Percentiles rank a stretch among this genome's conserved stretches.
phyloP scores from a whole-genome alignment of 1,284 basidiomycete species.

The Neolentinus lepideus region DNA sequence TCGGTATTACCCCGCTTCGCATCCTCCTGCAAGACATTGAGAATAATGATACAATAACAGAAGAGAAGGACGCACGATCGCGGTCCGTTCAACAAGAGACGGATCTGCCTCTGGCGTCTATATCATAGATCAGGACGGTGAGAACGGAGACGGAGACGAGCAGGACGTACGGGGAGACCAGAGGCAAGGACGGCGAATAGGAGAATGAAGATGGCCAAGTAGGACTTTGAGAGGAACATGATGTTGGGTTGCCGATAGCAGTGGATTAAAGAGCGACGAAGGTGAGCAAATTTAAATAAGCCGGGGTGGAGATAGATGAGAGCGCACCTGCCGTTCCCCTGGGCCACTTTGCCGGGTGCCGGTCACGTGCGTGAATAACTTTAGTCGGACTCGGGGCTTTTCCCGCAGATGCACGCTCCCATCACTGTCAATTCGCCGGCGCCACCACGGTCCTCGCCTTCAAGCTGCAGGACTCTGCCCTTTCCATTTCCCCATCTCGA shows the following conservation, averaged over 20 bases:
- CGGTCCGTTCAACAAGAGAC: no score
- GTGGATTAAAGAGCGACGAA: conserved; percentile 1
- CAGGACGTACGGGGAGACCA: conserved; percentile 17
- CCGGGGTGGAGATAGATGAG: conserved; percentile 1
- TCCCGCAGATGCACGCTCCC: neutral
- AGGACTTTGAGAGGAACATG: conserved; percentile 16
- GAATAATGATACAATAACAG: neutral
- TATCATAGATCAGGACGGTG: neutral
- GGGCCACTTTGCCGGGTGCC: neutral
- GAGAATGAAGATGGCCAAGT: conserved; percentile 17
- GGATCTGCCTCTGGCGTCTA: neutral
- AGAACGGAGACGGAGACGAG: neutral
- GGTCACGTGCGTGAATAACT: neutral
- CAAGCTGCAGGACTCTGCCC: no score
- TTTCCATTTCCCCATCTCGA: neutral
- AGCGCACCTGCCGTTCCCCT: neutral
- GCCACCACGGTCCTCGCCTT: neutral
- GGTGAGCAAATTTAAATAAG: conserved; percentile 1
- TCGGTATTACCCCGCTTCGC: neutral
- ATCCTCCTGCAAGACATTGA: neutral
- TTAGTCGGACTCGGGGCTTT: neutral
- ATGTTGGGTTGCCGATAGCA: conserved; percentile 3
- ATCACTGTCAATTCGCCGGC: neutral
- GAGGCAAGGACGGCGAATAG: conserved; percentile 16
- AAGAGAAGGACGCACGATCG: neutral